phyloP scores from a whole-genome alignment of 352 stramenopile species.

The Pelagophyceae sp. region DNA sequence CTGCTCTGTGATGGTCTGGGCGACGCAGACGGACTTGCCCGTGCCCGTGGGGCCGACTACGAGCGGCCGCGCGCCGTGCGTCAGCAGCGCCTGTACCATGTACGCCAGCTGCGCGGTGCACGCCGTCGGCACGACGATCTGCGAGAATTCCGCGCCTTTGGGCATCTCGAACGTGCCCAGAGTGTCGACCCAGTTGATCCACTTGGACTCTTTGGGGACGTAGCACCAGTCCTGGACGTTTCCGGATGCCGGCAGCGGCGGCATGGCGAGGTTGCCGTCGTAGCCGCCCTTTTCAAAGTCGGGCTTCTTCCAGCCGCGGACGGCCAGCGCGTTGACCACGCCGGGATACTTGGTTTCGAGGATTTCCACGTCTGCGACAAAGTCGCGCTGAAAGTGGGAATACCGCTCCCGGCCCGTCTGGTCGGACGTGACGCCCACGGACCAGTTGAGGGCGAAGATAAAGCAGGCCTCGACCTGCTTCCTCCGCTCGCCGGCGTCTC shows the following conservation, averaged over 20 bases:
- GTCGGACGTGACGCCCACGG: constrained; percentile 65
- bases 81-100: constrained; percentile 68
- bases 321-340: constrained; percentile 16
- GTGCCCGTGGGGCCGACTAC: constrained; percentile 82
- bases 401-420: constrained; percentile 56
- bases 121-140: constrained; percentile 84
- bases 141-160: constrained; percentile 67
- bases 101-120: constrained; percentile 79
- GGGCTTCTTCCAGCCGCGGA: constrained; percentile 27
- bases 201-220: constrained; percentile 64
- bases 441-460: constrained; percentile 79
- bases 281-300: constrained; percentile 12
- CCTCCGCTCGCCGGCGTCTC: constrained; percentile 21
- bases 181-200: constrained; percentile 77
- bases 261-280: constrained; percentile 41
- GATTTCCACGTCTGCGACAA: constrained; percentile 58
- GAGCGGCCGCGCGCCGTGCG: constrained; percentile 65
- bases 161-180: constrained; percentile 70
- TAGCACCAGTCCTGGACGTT: constrained; percentile 75
- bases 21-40: constrained; percentile 78
- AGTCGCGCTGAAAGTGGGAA: constrained; percentile 63
- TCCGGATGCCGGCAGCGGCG: not conserved
- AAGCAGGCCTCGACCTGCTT: constrained; percentile 65
- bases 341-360: constrained; percentile 61
- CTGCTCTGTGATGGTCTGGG: constrained; percentile 64